phyloP scores from a whole-genome alignment of 345 rosid genomes.

The Acer negundo region DNA sequence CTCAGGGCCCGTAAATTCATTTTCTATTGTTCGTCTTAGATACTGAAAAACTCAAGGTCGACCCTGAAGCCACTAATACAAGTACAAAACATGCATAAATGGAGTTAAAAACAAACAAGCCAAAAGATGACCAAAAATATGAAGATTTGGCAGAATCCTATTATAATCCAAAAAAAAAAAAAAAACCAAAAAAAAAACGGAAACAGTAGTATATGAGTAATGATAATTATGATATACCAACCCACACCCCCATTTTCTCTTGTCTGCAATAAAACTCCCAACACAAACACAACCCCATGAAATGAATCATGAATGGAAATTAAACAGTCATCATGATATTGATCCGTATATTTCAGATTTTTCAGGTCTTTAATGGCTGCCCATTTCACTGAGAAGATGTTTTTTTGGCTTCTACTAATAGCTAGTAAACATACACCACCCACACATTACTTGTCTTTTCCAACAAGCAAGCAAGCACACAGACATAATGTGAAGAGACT shows the following conservation, averaged over 20 bases:
- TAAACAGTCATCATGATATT: slow-evolving; percentile 9
- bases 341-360: background rate
- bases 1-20: too few relatives aligned
- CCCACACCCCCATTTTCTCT: slow-evolving; percentile 30
- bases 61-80: too few relatives aligned
- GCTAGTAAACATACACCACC: slow-evolving; percentile 14
- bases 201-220: background rate
- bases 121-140: background rate
- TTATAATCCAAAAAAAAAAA: background rate
- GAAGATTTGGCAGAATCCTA: background rate
- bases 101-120: background rate
- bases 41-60: too few relatives aligned
- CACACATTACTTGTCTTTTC: slow-evolving; percentile 15
- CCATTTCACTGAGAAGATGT: slow-evolving; percentile 25
- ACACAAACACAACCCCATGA: background rate
- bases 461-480: slow-evolving; percentile 22
- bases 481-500: background rate
- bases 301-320: slow-evolving; percentile 6
- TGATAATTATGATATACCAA: background rate
- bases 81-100: too few relatives aligned
- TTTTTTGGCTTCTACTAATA: background rate
- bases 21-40: too few relatives aligned
- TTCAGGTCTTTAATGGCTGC: slow-evolving; percentile 21
- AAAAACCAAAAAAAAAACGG: background rate
- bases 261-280: slow-evolving; percentile 31